Conservation (phyloP, 2,329 filamentous ascomycete species). For the Trichoderma arundinaceum region DNA sequence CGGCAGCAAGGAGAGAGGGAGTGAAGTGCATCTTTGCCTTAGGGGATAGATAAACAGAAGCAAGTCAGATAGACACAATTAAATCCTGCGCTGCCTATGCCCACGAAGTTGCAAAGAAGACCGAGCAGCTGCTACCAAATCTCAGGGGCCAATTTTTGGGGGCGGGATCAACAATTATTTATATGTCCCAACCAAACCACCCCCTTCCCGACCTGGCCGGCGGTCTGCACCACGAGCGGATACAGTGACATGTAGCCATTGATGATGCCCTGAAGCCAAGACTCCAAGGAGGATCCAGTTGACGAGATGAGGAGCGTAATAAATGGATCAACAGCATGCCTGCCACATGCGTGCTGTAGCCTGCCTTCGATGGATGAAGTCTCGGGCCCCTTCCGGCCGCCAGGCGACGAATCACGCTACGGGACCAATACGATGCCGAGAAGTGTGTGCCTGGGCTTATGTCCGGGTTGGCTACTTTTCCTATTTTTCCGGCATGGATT, state of each 20-base stretch:
- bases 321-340: conserved; percentile 8
- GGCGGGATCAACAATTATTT: neutral
- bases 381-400: neutral
- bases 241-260: neutral
- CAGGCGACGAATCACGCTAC: neutral
- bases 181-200: neutral
- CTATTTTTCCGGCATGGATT: neutral
- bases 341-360: neutral
- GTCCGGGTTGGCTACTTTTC: neutral
- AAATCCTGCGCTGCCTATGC: neutral
- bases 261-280: neutral
- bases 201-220: neutral
- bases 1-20: conserved; percentile 39
- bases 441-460: conserved; percentile 13
- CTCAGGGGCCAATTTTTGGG: neutral
- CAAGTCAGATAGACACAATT: neutral
- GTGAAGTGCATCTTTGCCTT: conserved; percentile 43
- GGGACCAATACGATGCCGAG: neutral
- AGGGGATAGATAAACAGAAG: neutral
- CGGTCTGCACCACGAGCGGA: neutral
- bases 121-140: neutral
- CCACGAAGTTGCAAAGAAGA: neutral
- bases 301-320: neutral
- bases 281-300: conserved; percentile 1
- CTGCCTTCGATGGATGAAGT: neutral